phyloP scores from a whole-genome alignment of 2,329 filamentous ascomycete species.

The Neonectria magnoliae region DNA sequence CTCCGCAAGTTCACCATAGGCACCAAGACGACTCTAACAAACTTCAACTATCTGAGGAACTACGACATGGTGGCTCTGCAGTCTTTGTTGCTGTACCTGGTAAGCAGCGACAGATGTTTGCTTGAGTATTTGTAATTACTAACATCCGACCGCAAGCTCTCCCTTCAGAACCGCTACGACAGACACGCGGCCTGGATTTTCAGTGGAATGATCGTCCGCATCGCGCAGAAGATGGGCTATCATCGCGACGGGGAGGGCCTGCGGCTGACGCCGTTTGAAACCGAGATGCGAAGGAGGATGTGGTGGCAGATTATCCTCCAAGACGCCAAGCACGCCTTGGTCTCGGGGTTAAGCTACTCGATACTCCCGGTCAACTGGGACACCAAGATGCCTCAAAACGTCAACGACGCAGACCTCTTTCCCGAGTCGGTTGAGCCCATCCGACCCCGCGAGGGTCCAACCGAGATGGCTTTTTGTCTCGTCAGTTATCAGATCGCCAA shows the following conservation, averaged over 20 bases:
- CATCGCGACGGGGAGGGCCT: conserved; percentile 67
- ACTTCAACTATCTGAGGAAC: conserved; percentile 64
- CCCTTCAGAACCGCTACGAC: conserved; percentile 64
- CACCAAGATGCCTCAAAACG: conserved; percentile 62
- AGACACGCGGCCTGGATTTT: conserved; percentile 67
- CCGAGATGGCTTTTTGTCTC: conserved; percentile 67
- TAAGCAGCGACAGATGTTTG: conserved; percentile 36
- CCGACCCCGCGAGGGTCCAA: conserved; percentile 61
- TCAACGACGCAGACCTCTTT: conserved; percentile 67
- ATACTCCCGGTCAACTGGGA: conserved; percentile 61
- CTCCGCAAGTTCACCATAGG: conserved; percentile 61
- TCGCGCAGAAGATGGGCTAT: conserved; percentile 72
- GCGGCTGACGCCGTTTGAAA: conserved; percentile 67
- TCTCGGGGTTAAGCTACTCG: conserved; percentile 63
- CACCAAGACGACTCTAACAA: conserved; percentile 57
- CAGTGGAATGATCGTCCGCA: conserved; percentile 67
- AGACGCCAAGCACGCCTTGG: conserved; percentile 63
- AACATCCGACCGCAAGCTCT: conserved; percentile 51
- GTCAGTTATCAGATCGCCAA: conserved; percentile 58
- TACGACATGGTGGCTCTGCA: conserved; percentile 66
- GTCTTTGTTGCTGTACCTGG: conserved; percentile 66
- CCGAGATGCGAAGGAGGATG: conserved; percentile 70
- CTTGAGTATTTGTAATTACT: conserved; percentile 9
- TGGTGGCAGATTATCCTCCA: conserved; percentile 72
- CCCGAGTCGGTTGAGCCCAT: conserved; percentile 60